Evolutionary conservation across 805 yeast genomes (phyloP), one percentile per base, ranked within the genome.

Genomic region (Candida insectorum): DNA sequence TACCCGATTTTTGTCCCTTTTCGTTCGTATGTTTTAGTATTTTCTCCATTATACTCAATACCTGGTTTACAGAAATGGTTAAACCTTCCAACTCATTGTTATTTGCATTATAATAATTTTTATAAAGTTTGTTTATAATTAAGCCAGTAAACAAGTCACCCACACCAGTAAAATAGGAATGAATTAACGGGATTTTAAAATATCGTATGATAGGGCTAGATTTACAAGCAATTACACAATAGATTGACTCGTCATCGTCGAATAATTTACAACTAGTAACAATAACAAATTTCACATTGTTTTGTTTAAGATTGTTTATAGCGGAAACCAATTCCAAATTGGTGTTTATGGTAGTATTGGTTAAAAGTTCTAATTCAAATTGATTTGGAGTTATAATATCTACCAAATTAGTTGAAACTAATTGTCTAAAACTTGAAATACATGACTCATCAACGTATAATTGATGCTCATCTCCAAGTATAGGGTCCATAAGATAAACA

Each of bases 161-260:
- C 0, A 93, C 95, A 2, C 97, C 97, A 0, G 96, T 86, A 60
- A 89, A 91, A 54, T 91, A 87, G 4, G 91, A 80, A 34, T 81
- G 77, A 26, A 86, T 73, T 22, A 69, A 64, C 2, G 85, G 82
- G 10, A 83, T 69, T 43, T 69, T 68, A 47, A 74, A 78, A 29
- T 61, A 30, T 4, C 47, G 31, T 2, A 60, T 44, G 3, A 28
- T 24, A 6, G 45, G 52, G 2, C 28, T 31, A 2, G 51, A 51
- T 3, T 26, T 17, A 4, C 32, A 31, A 3, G 52, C 53, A 3
- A 51, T 44, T 4, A 56, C 62, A 38, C 68, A 60, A 36, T 48
- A 54, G 5, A 60, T 49, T 15, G 43, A 42, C 13, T 44, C 43
- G 2, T 16, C 21, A 11, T 33, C 34, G 12, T 36, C 33, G 10